phyloP scores from a whole-genome alignment of 169 alveolate species.

The Eimeria necatrix region DNA sequence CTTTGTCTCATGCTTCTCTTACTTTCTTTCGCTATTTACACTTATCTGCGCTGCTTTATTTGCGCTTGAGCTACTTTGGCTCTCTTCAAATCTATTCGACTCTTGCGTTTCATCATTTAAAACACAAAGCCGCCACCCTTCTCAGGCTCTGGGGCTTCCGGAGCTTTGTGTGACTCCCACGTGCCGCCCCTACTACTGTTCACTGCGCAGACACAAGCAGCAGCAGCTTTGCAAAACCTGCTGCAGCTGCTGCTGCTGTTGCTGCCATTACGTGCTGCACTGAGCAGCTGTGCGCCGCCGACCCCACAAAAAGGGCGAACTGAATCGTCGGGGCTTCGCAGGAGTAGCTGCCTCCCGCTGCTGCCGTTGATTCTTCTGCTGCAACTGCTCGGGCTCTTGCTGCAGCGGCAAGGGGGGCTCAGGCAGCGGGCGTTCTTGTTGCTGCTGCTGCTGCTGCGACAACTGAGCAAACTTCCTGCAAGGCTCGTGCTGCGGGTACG shows the following conservation, averaged over 20 bases:
- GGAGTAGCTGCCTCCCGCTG: slow-evolving; percentile 31
- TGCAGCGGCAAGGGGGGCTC: neutral
- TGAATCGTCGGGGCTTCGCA: slow-evolving; percentile 12
- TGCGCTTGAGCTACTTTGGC: no score
- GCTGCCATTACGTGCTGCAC: neutral
- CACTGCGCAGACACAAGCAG: neutral
- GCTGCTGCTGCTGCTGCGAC: slow-evolving; percentile 24
- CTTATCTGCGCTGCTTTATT: no score
- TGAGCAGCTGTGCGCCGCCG: slow-evolving; percentile 1
- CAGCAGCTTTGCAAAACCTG: neutral
- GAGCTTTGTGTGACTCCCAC: no score
- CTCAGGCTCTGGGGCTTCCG: no score
- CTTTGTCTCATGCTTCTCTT: no score
- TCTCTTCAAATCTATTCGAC: no score
- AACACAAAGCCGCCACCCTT: no score
- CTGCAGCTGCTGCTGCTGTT: neutral
- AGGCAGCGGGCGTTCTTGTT: neutral
- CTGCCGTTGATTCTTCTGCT: slow-evolving; percentile 39
- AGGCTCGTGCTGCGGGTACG: slow-evolving; percentile 2
- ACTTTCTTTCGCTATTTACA: no score
- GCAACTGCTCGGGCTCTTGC: neutral
- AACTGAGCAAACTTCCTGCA: neutral
- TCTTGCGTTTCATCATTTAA: no score
- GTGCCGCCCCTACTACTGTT: no score
- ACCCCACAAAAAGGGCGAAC: slow-evolving; percentile 39